Conservation (phyloP, 371 early-diverging fungal species). For the Coemansia sp. region DNA sequence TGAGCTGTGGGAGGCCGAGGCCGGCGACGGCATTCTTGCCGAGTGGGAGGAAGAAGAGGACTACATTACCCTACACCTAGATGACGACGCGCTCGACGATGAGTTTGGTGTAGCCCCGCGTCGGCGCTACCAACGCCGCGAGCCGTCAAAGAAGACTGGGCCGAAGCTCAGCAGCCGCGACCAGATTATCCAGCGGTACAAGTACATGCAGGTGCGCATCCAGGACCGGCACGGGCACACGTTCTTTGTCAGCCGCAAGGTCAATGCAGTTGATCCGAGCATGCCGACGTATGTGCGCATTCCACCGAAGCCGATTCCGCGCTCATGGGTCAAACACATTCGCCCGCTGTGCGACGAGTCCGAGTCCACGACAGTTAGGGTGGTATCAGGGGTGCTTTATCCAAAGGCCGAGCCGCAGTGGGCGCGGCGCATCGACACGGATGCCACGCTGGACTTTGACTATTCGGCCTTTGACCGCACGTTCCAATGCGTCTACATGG, state of each 20-base stretch:
- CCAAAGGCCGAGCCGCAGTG: slow-evolving; percentile 32
- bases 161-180: slow-evolving; percentile 55
- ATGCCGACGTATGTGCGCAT: slow-evolving; percentile 86
- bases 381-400: slow-evolving; percentile 37
- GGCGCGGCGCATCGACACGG: slow-evolving; percentile 36
- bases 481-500: slow-evolving; percentile 85
- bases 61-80: slow-evolving; percentile 61
- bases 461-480: slow-evolving; percentile 59
- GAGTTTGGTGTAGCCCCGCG: slow-evolving; percentile 62
- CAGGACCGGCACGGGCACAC: slow-evolving; percentile 80
- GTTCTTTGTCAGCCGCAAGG: slow-evolving; percentile 77
- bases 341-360: slow-evolving; percentile 35
- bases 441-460: slow-evolving; percentile 56
- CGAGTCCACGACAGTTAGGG: slow-evolving; percentile 26
- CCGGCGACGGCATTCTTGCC: slow-evolving; percentile 62
- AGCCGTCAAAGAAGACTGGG: slow-evolving; percentile 50
- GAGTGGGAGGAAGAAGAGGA: slow-evolving; percentile 83
- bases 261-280: slow-evolving; percentile 75
- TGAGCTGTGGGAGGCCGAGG: slow-evolving; percentile 74
- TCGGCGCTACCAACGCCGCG: slow-evolving; percentile 35
- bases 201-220: slow-evolving; percentile 77
- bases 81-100: slow-evolving; percentile 75
- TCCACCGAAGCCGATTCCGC: slow-evolving; percentile 77
- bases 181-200: slow-evolving; percentile 74
- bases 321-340: slow-evolving; percentile 83